Percentiles rank a stretch among this genome's conserved stretches.
phyloP scores from a whole-genome alignment of 495 filamentous ascomycete genomes.

The Hypoxylon lienhwacheense region DNA sequence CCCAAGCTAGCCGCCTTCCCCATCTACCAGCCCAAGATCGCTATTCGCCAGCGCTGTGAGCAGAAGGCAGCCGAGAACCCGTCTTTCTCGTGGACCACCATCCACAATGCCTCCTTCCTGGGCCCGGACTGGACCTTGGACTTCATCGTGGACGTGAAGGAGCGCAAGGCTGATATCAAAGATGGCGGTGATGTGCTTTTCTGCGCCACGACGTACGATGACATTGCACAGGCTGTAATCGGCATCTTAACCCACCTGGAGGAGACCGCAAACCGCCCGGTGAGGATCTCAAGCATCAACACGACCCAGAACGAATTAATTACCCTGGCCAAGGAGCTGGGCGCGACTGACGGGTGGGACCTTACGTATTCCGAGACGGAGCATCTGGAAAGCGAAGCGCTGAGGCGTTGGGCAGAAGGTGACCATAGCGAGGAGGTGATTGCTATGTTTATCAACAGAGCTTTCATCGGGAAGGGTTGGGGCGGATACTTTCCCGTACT shows the following conservation, averaged over 20 bases:
- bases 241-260: conserved; percentile 33
- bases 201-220: conserved; percentile 31
- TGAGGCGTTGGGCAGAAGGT: conserved; percentile 30
- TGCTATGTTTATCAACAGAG: conserved; percentile 34
- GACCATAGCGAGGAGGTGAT: conserved; percentile 36
- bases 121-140: conserved; percentile 35
- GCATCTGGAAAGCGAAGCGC: conserved; percentile 25
- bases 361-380: conserved; percentile 30
- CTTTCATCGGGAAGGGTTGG: conserved; percentile 34
- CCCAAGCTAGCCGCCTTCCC: conserved; percentile 45
- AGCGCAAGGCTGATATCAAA: conserved; percentile 32
- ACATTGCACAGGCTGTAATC: conserved; percentile 31
- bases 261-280: conserved; percentile 32
- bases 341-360: conserved; percentile 27
- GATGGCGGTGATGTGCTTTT: conserved; percentile 32
- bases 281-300: conserved; percentile 30
- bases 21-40: conserved; percentile 46
- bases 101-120: conserved; percentile 49
- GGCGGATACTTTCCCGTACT: conserved; percentile 32
- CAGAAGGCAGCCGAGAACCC: conserved; percentile 37
- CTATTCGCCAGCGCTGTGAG: conserved; percentile 44
- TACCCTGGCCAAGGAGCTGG: conserved; percentile 31
- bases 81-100: conserved; percentile 48
- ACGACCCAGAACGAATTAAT: conserved; percentile 33
- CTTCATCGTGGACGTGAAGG: conserved; percentile 34